Conservation (phyloP, 345 rosid genomes). For the Acer yangbiense region DNA sequence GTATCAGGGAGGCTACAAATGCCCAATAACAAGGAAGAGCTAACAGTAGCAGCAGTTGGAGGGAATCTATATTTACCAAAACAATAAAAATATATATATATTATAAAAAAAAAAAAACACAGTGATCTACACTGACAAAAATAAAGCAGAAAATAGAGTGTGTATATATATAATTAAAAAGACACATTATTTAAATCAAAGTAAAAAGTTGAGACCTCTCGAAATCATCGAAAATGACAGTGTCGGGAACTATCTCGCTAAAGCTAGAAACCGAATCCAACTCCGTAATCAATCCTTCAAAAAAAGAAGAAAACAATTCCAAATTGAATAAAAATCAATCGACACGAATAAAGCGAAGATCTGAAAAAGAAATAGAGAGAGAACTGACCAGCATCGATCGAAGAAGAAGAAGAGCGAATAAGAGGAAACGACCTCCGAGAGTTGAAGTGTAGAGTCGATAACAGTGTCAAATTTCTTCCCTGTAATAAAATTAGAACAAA, state of each 20-base stretch:
- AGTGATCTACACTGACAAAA: not conserved
- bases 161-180: not conserved
- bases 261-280: slow-evolving; percentile 82
- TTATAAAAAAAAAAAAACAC: not conserved
- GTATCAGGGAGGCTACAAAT: slow-evolving; percentile 93
- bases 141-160: not conserved
- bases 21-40: slow-evolving; percentile 92
- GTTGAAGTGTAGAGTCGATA: slow-evolving; percentile 40
- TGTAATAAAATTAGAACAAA: slow-evolving; percentile 31
- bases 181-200: not conserved
- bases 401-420: slow-evolving; percentile 68
- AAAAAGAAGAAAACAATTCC: not conserved
- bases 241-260: slow-evolving; percentile 92
- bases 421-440: slow-evolving; percentile 45
- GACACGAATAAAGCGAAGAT: not conserved
- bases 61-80: slow-evolving; percentile 59
- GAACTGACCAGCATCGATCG: slow-evolving; percentile 54
- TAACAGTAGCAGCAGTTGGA: slow-evolving; percentile 95
- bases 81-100: not conserved
- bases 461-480: slow-evolving; percentile 38
- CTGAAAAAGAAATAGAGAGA: slow-evolving; percentile 9
- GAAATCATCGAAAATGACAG: slow-evolving; percentile 92
- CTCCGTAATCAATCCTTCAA: slow-evolving; percentile 61
- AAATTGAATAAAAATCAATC: not conserved
- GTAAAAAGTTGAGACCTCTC: slow-evolving; percentile 48